phyloP scores from a whole-genome alignment of 306 rosid species.

The Ceratonia siliqua region DNA sequence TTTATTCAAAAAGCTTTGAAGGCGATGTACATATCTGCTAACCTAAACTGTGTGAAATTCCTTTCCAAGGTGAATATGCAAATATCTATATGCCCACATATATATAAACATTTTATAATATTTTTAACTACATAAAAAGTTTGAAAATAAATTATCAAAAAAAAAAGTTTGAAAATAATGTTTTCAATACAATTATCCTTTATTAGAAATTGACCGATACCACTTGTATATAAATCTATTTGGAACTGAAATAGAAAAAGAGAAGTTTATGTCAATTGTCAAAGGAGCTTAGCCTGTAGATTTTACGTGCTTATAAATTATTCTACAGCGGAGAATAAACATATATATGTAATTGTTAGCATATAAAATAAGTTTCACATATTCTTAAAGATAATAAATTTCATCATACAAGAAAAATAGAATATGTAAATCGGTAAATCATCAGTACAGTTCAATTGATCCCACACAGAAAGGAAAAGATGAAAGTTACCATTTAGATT shows the following conservation, averaged over 20 bases:
- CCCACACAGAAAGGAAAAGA: background rate
- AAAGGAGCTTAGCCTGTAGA: constrained; percentile 6
- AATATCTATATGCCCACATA: background rate
- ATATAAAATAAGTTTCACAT: background rate
- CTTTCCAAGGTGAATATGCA: constrained; percentile 16
- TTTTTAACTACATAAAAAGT: background rate
- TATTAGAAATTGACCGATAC: constrained; percentile 17
- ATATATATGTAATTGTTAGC: background rate
- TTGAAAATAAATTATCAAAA: no score
- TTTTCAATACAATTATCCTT: constrained; percentile 8
- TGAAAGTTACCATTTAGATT: background rate
- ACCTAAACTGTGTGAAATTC: constrained; percentile 9
- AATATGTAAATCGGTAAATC: background rate
- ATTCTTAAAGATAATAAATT: background rate
- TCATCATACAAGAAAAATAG: background rate
- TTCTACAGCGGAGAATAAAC: constrained; percentile 2
- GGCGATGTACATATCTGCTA: constrained; percentile 30
- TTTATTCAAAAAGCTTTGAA: constrained; percentile 45
- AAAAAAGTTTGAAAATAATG: background rate
- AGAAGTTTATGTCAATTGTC: constrained; percentile 22
- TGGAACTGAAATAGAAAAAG: constrained; percentile 23
- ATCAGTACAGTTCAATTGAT: background rate
- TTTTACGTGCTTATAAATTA: background rate
- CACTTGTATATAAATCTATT: constrained; percentile 28
- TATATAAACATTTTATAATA: background rate